phyloP scores from a whole-genome alignment of 495 filamentous ascomycete species.

The Lindgomyces ingoldianus region DNA sequence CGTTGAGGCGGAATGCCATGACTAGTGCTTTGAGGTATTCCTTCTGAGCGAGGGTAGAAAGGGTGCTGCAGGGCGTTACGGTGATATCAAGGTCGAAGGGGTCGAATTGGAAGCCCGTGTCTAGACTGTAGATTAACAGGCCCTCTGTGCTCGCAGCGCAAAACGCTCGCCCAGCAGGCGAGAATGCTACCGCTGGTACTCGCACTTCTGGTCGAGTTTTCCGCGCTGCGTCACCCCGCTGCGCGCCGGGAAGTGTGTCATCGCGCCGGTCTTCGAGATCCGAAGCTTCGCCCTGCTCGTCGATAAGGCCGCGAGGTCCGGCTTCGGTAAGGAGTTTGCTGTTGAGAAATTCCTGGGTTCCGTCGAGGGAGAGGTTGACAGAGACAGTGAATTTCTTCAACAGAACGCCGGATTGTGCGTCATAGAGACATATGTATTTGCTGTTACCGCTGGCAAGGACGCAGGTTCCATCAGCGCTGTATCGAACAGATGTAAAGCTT shows the following conservation, averaged over 20 bases:
- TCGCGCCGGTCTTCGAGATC: constrained; percentile 86
- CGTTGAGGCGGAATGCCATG: constrained; percentile 95
- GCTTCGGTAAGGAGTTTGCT: constrained; percentile 88
- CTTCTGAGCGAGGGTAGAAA: constrained; percentile 70
- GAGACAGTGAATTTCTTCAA: constrained; percentile 93
- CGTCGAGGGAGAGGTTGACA: constrained; percentile 88
- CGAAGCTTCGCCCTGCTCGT: constrained; percentile 83
- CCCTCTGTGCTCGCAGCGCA: constrained; percentile 95
- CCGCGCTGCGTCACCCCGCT: constrained; percentile 77
- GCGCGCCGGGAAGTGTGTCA: constrained; percentile 80
- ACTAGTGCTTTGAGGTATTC: constrained; percentile 89
- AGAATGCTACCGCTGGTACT: constrained; percentile 83
- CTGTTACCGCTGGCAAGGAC: constrained; percentile 88
- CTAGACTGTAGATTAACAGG: constrained; percentile 85
- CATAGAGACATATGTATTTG: constrained; percentile 97
- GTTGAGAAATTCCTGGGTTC: constrained; percentile 95
- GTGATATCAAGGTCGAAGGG: constrained; percentile 94
- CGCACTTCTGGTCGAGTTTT: constrained; percentile 78
- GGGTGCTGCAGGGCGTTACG: constrained; percentile 79
- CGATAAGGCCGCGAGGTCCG: constrained; percentile 77
- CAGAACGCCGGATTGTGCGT: constrained; percentile 82
- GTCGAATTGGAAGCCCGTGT: constrained; percentile 75
- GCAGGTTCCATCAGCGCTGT: constrained; percentile 88
- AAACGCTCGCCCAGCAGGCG: constrained; percentile 83
- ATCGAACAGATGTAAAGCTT: constrained; percentile 80